Evolutionary conservation across 306 rosid species (phyloP).

Genomic region (Myrica gale): DNA sequence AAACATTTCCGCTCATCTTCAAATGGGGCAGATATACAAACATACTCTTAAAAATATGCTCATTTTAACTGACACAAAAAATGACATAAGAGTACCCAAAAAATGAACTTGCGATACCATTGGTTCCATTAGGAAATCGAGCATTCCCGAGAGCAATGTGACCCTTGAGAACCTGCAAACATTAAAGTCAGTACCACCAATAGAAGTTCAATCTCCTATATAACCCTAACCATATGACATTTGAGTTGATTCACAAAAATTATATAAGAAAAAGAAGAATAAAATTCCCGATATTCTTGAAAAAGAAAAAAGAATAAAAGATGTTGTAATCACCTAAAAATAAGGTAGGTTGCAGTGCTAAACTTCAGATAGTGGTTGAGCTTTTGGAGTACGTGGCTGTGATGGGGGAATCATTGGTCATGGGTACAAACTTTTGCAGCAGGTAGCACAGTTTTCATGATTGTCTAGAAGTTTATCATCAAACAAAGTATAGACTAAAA

Average conservation of each 20-base stretch:
- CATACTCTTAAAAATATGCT: slow-evolving; percentile 11
- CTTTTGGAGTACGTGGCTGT: neutral
- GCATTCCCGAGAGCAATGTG: slow-evolving; percentile 91
- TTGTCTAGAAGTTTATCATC: neutral
- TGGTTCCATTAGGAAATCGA: slow-evolving; percentile 92
- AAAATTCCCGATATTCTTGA: too few species aligned
- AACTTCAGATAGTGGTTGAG: too few species aligned
- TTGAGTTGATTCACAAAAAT: neutral
- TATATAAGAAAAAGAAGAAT: neutral
- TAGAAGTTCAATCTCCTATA: neutral
- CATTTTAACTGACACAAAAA: slow-evolving; percentile 12
- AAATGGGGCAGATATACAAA: neutral
- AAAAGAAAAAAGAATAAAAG: too few species aligned
- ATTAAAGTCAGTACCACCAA: slow-evolving; percentile 22
- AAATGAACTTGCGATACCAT: slow-evolving; percentile 46
- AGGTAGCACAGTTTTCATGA: neutral
- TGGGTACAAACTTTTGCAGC: neutral
- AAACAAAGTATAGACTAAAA: too few species aligned
- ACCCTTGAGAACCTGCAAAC: slow-evolving; percentile 86
- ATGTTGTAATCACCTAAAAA: too few species aligned
- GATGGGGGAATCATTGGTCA: neutral
- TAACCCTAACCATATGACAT: slow-evolving; percentile 5
- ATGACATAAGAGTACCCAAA: neutral
- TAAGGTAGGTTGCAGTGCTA: neutral
- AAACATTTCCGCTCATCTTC: neutral